Evolutionary conservation across 345 rosid species (phyloP).

Genomic region (Sisymbrium irio): DNA sequence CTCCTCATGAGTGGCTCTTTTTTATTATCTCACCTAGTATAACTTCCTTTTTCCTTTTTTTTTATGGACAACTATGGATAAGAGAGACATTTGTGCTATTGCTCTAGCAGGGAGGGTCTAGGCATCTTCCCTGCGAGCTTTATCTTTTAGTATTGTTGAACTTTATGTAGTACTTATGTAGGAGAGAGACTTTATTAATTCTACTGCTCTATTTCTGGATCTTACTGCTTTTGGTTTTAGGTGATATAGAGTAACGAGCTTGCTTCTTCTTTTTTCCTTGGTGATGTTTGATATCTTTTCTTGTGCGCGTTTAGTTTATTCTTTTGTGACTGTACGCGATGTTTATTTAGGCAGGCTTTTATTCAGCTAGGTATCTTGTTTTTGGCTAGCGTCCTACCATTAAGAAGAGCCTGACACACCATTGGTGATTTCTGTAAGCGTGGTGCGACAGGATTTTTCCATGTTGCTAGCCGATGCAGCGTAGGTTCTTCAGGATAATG

Average conservation of each 20-base stretch:
- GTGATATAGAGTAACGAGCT: constrained; percentile 21
- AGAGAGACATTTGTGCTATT: constrained; percentile 47
- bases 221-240: constrained; percentile 23
- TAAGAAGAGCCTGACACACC: constrained; percentile 9
- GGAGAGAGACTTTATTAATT: constrained; percentile 33
- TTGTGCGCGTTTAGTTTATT: neutral
- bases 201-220: constrained; percentile 25
- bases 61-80: constrained; percentile 44
- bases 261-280: constrained; percentile 22
- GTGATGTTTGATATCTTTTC: constrained; percentile 23
- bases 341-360: constrained; percentile 26
- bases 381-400: constrained; percentile 9
- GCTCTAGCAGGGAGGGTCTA: constrained; percentile 43
- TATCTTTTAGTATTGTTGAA: constrained; percentile 43
- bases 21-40: constrained; percentile 34
- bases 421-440: constrained; percentile 30
- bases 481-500: constrained; percentile 13
- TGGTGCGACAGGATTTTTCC: constrained; percentile 10
- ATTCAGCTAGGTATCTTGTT: constrained; percentile 21
- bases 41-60: constrained; percentile 36
- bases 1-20: constrained; percentile 28
- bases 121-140: constrained; percentile 45
- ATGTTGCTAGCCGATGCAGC: constrained; percentile 21
- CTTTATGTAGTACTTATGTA: constrained; percentile 36
- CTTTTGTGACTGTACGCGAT: constrained; percentile 4